Percentiles rank a stretch among this genome's conserved stretches.
Conservation (phyloP, 108 stramenopile species). For the Cyclotella atomus region DNA sequence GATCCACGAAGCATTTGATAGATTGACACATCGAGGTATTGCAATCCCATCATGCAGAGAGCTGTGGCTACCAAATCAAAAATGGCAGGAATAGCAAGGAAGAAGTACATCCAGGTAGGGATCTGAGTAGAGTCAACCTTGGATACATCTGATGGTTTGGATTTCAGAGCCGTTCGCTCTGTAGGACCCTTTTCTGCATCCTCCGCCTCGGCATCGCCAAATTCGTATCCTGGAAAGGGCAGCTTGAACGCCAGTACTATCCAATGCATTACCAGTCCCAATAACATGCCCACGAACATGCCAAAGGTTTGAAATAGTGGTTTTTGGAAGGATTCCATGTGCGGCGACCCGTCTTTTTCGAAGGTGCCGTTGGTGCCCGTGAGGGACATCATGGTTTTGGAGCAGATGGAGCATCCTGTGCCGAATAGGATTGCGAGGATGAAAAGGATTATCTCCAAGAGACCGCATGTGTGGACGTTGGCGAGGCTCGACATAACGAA, state of each 20-base stretch:
- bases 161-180: background rate
- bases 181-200: constrained; percentile 1
- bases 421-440: constrained; percentile 83
- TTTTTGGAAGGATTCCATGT: constrained; percentile 70
- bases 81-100: constrained; percentile 81
- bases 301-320: constrained; percentile 87
- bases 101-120: constrained; percentile 86
- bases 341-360: constrained; percentile 54
- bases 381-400: constrained; percentile 87
- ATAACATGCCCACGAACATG: constrained; percentile 93
- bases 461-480: constrained; percentile 65
- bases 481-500: constrained; percentile 33
- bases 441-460: constrained; percentile 75
- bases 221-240: constrained; percentile 86
- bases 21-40: constrained; percentile 83
- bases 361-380: constrained; percentile 47
- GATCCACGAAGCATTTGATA: constrained; percentile 90
- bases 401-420: constrained; percentile 86
- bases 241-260: constrained; percentile 68
- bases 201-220: constrained; percentile 19
- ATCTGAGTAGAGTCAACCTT: constrained; percentile 12
- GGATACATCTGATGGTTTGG: background rate
- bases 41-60: constrained; percentile 92
- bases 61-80: constrained; percentile 89
- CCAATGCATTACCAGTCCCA: constrained; percentile 83